Base-by-base conservation (phyloP, 805 yeast species). In the Wickerhamomyces xylosicus region DNA sequence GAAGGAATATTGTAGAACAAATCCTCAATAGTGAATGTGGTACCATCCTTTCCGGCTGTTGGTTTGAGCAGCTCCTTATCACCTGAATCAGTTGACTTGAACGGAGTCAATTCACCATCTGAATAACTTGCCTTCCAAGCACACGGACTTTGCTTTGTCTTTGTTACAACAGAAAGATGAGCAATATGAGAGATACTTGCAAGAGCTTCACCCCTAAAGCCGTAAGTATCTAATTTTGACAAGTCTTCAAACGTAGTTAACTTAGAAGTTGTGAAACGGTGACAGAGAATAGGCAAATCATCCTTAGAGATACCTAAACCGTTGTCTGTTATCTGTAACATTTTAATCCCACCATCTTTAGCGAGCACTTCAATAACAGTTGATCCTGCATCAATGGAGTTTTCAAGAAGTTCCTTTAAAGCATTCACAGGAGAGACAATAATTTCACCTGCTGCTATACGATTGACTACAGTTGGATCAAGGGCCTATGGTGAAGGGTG, bases 391-490 rank as follows among this genome's bases (percentile, higher is more conserved):
- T 92, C 98, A 11, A 92, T 76, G 5, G 95, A 74, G 64, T 92
- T 92, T 61, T 92, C 98, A 43, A 92, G 63, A 64, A 92, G 64
- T 57, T 92, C 98, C 55, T 92, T 92, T 33, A 92, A 63, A 0
- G 98, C 98, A 56, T 90, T 92, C 5, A 90, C 83, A 0, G 98
- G 97, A 4, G 89, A 90, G 20, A 89, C 72, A 41, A 92, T 85
- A 60, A 92, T 85, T 62, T 92, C 97, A 1, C 98, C 98, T 1
- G 98, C 98, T 0, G 98, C 98, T 20, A 92, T 92, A 44, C 80
- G 74, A 57, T 87, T 89, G 36, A 92, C 84, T 17, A 89, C 97
- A 3, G 74, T 57, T 14, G 63, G 63, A 34, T 81, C 92, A 19
- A 90, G 69, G 15, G 73, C 62, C 60, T 64, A 14, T 3, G 19